Conservation (phyloP, 2,329 filamentous ascomycete genomes). For the Diaporthe caulivora region DNA sequence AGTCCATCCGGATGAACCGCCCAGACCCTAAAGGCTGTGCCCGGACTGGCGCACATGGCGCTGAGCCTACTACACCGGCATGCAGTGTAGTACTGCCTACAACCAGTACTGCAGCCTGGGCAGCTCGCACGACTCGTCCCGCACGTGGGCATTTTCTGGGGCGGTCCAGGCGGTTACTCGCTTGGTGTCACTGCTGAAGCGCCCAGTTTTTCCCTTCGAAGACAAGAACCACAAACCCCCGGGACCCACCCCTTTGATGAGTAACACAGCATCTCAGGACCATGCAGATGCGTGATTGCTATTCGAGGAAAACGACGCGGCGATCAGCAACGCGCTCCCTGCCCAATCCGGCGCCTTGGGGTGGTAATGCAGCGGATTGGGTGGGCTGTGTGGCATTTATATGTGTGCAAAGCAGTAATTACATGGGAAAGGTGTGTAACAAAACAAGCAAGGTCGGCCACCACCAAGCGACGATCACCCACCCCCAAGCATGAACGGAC, state of each 20-base stretch:
- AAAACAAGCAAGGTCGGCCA: conserved; percentile 9
- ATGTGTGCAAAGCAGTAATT: neutral
- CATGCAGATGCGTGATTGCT: neutral
- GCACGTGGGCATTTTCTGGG: conserved; percentile 27
- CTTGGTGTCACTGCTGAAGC: neutral
- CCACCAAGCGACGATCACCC: conserved; percentile 6
- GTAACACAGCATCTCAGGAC: neutral
- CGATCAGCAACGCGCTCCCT: conserved; percentile 7
- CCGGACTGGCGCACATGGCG: neutral
- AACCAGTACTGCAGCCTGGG: neutral
- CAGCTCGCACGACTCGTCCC: conserved; percentile 13
- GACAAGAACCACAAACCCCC: neutral
- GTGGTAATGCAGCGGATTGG: conserved; percentile 1
- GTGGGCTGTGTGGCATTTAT: neutral
- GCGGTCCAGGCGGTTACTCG: neutral
- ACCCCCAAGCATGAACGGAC: neutral
- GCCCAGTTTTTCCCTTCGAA: conserved; percentile 1
- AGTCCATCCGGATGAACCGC: conserved; percentile 10
- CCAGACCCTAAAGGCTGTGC: neutral
- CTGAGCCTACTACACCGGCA: neutral
- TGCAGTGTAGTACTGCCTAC: too few relatives aligned
- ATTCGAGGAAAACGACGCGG: neutral
- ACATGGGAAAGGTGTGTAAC: conserved; percentile 13
- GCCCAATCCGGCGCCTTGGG: conserved; percentile 3
- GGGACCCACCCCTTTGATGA: neutral